Percentiles rank a stretch among this genome's conserved stretches.
phyloP scores from a whole-genome alignment of 1,284 basidiomycete species.

The Pascua sp. region DNA sequence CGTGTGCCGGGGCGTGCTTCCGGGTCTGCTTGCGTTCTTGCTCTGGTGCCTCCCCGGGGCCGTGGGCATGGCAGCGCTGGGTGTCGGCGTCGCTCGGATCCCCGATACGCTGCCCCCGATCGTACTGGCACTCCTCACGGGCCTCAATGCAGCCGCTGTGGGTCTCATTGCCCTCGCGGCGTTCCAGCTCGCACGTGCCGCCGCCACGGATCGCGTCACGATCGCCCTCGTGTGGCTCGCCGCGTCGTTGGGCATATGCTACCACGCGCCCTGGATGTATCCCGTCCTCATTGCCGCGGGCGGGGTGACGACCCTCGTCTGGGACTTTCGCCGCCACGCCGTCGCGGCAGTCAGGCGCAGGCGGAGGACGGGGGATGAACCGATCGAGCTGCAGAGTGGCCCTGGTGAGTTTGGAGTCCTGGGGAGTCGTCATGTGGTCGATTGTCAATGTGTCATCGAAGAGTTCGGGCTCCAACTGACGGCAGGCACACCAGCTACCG shows the following conservation, averaged over 20 bases:
- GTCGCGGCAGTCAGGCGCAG: not conserved
- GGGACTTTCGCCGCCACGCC: conserved; percentile 33
- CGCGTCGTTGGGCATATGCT: conserved; percentile 56
- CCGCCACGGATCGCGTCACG: conserved; percentile 55
- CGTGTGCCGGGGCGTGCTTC: conserved; percentile 42
- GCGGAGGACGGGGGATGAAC: not conserved
- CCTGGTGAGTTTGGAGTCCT: not conserved
- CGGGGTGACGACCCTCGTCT: conserved; percentile 38
- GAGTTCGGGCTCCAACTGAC: not conserved
- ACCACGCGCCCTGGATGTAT: conserved; percentile 55
- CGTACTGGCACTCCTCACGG: conserved; percentile 57
- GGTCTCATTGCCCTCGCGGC: conserved; percentile 60
- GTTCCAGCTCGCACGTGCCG: conserved; percentile 54
- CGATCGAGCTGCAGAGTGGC: not conserved
- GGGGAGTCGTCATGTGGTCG: too few species aligned
- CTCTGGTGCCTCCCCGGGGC: conserved; percentile 55
- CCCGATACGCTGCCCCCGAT: conserved; percentile 53
- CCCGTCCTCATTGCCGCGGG: conserved; percentile 46
- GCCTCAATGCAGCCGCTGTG: conserved; percentile 60
- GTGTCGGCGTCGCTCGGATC: conserved; percentile 55
- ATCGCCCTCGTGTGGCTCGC: conserved; percentile 54
- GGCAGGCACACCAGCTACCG: not conserved
- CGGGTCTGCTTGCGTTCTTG: conserved; percentile 47
- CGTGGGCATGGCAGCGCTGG: conserved; percentile 56
- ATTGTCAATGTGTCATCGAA: too few species aligned